Evolutionary conservation across 345 rosid species (phyloP).

Genomic region (Camelina hispida): DNA sequence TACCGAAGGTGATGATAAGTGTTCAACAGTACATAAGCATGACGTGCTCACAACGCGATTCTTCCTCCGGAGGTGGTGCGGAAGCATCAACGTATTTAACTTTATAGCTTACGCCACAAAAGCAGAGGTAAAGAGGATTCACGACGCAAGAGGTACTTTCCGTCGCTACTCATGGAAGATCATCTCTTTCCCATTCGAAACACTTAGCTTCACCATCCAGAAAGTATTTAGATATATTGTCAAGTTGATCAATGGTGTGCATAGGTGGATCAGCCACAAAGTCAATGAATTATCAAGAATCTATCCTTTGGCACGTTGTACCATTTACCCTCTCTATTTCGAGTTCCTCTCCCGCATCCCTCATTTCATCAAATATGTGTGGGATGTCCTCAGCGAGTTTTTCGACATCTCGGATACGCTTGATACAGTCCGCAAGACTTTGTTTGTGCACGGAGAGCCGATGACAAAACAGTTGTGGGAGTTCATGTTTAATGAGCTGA

Average conservation of each 20-base stretch:
- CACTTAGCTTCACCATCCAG: background rate
- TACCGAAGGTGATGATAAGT: background rate
- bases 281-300: constrained; percentile 30
- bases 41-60: constrained; percentile 40
- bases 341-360: constrained; percentile 32
- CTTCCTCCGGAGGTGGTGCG: constrained; percentile 62
- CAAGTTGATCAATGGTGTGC: constrained; percentile 3
- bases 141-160: constrained; percentile 23
- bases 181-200: background rate
- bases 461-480: constrained; percentile 56
- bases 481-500: constrained; percentile 50
- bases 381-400: constrained; percentile 17
- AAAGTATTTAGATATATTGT: background rate
- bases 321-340: constrained; percentile 31
- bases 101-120: constrained; percentile 54
- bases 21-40: background rate
- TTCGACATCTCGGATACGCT: constrained; percentile 43
- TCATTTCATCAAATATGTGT: constrained; percentile 19
- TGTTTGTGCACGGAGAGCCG: constrained; percentile 46
- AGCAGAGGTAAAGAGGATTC: constrained; percentile 39
- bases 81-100: constrained; percentile 51
- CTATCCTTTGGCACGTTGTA: constrained; percentile 1
- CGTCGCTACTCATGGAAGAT: constrained; percentile 6
- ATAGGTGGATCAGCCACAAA: constrained; percentile 22
- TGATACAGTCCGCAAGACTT: constrained; percentile 36